Evolutionary conservation across 768 basidiomycete genomes (phyloP).

Genomic region (Lentinula lateritia): DNA sequence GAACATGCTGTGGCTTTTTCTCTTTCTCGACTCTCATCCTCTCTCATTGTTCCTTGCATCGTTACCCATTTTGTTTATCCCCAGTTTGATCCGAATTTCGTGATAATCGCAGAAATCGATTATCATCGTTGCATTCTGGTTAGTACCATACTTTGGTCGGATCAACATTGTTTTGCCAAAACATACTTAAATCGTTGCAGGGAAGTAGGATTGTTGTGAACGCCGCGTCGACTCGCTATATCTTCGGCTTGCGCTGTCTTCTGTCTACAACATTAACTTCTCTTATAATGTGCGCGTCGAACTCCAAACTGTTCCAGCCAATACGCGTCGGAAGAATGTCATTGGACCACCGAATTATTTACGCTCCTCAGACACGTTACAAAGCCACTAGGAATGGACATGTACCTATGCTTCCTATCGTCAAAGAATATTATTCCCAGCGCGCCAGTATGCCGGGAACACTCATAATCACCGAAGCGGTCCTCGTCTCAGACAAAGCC

Average conservation of each 20-base stretch:
- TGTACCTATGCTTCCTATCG: slow-evolving; percentile 28
- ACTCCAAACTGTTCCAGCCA: slow-evolving; percentile 34
- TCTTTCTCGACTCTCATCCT: not conserved
- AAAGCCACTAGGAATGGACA: slow-evolving; percentile 31
- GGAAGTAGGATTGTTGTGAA: too few relatives aligned
- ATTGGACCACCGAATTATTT: slow-evolving; percentile 46
- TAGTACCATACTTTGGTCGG: too few relatives aligned
- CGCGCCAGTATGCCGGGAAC: slow-evolving; percentile 40
- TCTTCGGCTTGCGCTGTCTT: too few relatives aligned
- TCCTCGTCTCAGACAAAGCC: slow-evolving; percentile 36
- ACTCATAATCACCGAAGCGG: slow-evolving; percentile 50
- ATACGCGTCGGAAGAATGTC: slow-evolving; percentile 34
- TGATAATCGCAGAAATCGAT: not conserved
- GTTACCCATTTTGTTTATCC: not conserved
- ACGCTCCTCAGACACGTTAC: slow-evolving; percentile 48
- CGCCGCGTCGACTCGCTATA: too few relatives aligned
- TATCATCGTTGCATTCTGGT: not conserved
- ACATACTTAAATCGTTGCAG: too few relatives aligned
- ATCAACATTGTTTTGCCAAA: too few relatives aligned
- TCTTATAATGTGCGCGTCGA: not conserved
- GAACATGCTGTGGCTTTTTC: not conserved
- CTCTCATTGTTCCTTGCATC: not conserved
- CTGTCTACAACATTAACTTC: not conserved
- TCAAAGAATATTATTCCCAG: slow-evolving; percentile 40
- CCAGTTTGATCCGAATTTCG: not conserved